Evolutionary conservation across 1,284 basidiomycete genomes (phyloP).

Genomic region (Ustilago lituana): DNA sequence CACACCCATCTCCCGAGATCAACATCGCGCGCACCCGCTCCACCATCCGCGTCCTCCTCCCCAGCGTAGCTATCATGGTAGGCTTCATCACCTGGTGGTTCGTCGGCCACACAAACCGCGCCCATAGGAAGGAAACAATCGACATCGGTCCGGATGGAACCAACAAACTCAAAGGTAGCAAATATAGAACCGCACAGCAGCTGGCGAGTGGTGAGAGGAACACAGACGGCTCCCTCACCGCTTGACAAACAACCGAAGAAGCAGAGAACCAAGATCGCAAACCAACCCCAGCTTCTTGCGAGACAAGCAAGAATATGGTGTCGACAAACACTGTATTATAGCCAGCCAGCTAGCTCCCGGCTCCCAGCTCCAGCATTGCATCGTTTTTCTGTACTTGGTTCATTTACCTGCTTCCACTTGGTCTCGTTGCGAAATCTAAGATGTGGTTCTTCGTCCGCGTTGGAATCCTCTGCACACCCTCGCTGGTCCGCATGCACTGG

Average conservation of each 20-base stretch:
- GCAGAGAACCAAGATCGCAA: background rate
- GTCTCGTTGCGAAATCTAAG: no score
- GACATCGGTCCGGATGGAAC: conserved; percentile 33
- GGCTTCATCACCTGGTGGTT: conserved; percentile 53
- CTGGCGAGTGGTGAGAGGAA: conserved; percentile 30
- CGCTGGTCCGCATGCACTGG: no score
- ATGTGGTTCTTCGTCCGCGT: no score
- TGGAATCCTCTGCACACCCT: no score
- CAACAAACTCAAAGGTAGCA: conserved; percentile 49
- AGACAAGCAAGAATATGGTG: background rate
- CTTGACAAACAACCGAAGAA: background rate
- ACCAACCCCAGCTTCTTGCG: background rate
- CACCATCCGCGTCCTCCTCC: conserved; percentile 43
- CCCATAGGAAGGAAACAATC: conserved; percentile 30
- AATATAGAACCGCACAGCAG: conserved; percentile 41
- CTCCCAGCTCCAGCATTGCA: no score
- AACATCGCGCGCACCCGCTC: conserved; percentile 33
- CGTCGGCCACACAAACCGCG: conserved; percentile 42
- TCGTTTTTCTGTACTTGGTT: no score
- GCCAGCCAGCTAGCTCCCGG: background rate
- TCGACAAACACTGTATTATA: conserved; percentile 8
- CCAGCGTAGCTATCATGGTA: conserved; percentile 37
- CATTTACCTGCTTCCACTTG: no score
- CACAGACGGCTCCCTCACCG: conserved; percentile 18
- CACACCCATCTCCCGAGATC: conserved; percentile 40